Evolutionary conservation across 768 basidiomycete genomes (phyloP).

Genomic region (Hericium coralloides): DNA sequence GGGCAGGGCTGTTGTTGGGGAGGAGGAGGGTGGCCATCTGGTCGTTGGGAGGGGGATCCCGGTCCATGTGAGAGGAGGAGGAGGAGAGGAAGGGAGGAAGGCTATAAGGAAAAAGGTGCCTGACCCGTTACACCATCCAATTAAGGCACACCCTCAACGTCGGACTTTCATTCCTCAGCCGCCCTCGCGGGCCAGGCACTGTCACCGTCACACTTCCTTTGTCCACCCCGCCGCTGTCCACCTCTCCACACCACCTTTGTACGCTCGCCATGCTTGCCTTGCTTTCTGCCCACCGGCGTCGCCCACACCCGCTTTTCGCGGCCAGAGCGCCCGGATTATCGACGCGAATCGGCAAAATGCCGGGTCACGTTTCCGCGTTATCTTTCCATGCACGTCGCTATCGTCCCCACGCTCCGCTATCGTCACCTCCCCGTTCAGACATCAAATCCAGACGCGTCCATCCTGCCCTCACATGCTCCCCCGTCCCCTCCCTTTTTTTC

Average conservation of each 20-base stretch:
- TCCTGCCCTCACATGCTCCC: not conserved
- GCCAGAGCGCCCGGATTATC: not conserved
- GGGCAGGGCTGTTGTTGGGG: conserved; percentile 11
- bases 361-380: not conserved
- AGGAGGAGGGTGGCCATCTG: conserved; percentile 16
- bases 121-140: not conserved
- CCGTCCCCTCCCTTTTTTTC: not conserved
- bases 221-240: not conserved
- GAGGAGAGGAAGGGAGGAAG: not conserved
- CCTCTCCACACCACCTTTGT: not conserved
- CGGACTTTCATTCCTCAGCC: not conserved
- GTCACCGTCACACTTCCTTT: not conserved
- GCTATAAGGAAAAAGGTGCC: conserved; percentile 6
- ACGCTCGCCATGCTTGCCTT: not conserved
- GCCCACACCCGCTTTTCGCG: not conserved
- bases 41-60: not conserved
- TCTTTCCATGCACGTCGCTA: not conserved
- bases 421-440: not conserved
- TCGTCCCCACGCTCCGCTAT: not conserved
- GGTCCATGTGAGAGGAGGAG: conserved; percentile 1
- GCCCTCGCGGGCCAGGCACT: not conserved
- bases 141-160: not conserved
- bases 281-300: not conserved
- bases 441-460: not conserved
- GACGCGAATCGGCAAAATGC: not conserved